A percentile compares a stretch with the other conserved stretches of the same genome.
These are phyloP conservation scores for Lecanicillium sp. DNA, from an alignment of 2,329 filamentous ascomycete species.

Conservation along the genomic window DNA sequence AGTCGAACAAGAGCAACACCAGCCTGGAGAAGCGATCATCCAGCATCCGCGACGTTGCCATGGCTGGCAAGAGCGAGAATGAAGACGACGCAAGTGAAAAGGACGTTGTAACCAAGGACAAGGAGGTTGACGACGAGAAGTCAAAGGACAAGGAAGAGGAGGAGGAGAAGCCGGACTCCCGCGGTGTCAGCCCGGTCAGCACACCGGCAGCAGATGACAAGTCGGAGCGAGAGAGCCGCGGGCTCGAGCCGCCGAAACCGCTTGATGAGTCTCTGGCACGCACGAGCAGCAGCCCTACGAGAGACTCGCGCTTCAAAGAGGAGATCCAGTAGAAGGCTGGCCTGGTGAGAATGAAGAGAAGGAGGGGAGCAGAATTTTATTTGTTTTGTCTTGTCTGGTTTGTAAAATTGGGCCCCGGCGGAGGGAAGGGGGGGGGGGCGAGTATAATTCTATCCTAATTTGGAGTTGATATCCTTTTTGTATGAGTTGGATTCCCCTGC, in stretches of 20 bases:
- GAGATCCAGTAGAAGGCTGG: slow-evolving; percentile 35
- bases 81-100: slow-evolving; percentile 12
- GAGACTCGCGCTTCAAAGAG: slow-evolving; percentile 54
- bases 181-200: slow-evolving; percentile 29
- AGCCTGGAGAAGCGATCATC: slow-evolving; percentile 33
- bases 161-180: slow-evolving; percentile 18
- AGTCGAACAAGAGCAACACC: slow-evolving; percentile 32
- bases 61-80: slow-evolving; percentile 29
- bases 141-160: slow-evolving; percentile 10
- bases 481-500: too few relatives aligned
- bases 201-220: slow-evolving; percentile 39
- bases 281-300: slow-evolving; percentile 43
- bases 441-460: too few relatives aligned
- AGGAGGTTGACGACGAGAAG: slow-evolving; percentile 12
- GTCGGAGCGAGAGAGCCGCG: slow-evolving; percentile 12
- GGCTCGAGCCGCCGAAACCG: slow-evolving; percentile 20
- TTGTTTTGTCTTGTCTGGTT: too few relatives aligned
- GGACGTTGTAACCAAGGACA: slow-evolving; percentile 9
- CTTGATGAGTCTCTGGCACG: slow-evolving; percentile 24
- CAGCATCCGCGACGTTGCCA: slow-evolving; percentile 39
- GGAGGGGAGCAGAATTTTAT: too few relatives aligned
- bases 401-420: too few relatives aligned
- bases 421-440: too few relatives aligned
- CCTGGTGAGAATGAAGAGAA: too few relatives aligned
- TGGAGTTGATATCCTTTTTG: too few relatives aligned